phyloP scores from a whole-genome alignment of 805 yeast species.

The Saccharomyces paradoxus region DNA sequence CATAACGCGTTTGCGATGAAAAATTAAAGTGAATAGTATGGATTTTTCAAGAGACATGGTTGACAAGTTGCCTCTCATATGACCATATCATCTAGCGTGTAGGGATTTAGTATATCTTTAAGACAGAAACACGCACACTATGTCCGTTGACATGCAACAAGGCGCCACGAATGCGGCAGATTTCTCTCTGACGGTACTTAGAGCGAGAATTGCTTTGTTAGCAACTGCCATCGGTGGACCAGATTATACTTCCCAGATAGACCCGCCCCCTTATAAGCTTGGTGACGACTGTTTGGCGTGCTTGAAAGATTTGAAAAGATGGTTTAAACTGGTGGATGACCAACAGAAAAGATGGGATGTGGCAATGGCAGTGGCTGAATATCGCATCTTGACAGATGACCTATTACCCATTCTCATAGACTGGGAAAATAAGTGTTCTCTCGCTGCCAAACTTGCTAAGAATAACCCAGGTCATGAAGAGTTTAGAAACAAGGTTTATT shows the following conservation, averaged over 20 bases:
- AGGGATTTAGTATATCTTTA: not conserved
- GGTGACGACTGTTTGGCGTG: conserved; percentile 79
- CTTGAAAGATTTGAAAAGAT: conserved; percentile 75
- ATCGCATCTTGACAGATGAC: conserved; percentile 66
- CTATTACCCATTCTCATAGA: conserved; percentile 63
- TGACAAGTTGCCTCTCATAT: not conserved
- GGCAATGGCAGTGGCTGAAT: conserved; percentile 79
- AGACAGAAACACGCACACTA: not conserved
- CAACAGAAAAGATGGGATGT: conserved; percentile 63
- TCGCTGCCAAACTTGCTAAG: conserved; percentile 16
- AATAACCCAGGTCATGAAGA: conserved; percentile 14
- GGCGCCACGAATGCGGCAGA: not conserved
- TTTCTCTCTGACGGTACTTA: conserved; percentile 30
- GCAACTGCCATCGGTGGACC: conserved; percentile 89
- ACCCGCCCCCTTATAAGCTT: conserved; percentile 54
- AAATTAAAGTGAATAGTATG: not conserved
- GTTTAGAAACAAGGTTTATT: conserved; percentile 22
- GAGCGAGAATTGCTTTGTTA: conserved; percentile 70
- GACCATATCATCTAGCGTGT: not conserved
- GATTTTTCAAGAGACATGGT: not conserved
- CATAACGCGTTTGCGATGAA: not conserved
- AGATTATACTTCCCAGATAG: conserved; percentile 48
- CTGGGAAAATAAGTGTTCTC: conserved; percentile 46
- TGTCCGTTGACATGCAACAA: not conserved
- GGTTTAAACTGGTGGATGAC: conserved; percentile 83